Conservation (phyloP, 495 filamentous ascomycete genomes). For the Tuber magnatum region DNA sequence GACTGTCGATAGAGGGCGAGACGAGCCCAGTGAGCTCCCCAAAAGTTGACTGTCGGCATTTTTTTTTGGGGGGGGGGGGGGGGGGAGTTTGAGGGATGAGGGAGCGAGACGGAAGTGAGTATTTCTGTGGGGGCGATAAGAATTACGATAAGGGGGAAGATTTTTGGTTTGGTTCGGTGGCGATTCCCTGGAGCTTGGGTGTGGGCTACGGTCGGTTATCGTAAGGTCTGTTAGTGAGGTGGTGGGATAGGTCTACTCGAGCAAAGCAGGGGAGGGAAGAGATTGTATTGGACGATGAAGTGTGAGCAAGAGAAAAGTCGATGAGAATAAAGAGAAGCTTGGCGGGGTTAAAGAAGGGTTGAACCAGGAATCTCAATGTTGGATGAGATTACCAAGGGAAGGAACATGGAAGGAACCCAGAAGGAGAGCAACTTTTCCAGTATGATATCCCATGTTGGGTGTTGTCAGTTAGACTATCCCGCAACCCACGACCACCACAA, state of each 20-base stretch:
- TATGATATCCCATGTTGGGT: not conserved
- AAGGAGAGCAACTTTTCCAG: not conserved
- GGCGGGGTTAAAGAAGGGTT: not conserved
- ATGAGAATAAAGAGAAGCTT: not conserved
- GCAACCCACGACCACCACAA: not conserved
- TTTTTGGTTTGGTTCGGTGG: not conserved
- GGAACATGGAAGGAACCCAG: not conserved
- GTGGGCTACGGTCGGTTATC: not conserved
- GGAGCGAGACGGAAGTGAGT: conserved; percentile 1
- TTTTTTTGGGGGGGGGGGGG: no score
- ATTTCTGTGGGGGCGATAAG: not conserved
- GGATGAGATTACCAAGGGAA: not conserved
- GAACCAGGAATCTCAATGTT: not conserved
- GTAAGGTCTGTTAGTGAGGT: not conserved
- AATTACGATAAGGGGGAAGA: not conserved
- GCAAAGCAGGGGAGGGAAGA: not conserved
- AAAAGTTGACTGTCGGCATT: not conserved
- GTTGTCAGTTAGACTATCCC: not conserved
- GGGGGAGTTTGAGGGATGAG: not conserved
- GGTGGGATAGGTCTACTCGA: not conserved
- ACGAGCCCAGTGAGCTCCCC: conserved; percentile 27
- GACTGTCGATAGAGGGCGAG: conserved; percentile 20
- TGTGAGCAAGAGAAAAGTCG: not conserved
- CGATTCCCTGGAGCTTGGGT: not conserved
- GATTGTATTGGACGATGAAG: not conserved